Conservation (phyloP, 78 protist genomes). For the Salpingoeca rosetta region DNA sequence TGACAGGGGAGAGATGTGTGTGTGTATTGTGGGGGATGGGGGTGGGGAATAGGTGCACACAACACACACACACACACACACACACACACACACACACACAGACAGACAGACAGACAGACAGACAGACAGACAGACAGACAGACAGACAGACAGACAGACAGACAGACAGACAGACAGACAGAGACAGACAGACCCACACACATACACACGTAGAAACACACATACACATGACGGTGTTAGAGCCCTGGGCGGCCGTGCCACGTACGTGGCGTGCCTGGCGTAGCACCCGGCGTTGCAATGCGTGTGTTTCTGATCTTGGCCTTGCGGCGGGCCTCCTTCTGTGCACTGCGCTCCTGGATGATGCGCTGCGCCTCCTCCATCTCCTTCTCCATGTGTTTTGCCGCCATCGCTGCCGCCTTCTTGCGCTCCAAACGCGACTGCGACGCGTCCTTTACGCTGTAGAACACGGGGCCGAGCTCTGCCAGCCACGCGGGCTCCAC, state of each 20-base stretch:
- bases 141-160: neutral
- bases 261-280: neutral
- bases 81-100: too few species aligned
- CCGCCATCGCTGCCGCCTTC: neutral
- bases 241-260: constrained; percentile 9
- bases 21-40: too few species aligned
- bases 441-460: constrained; percentile 30
- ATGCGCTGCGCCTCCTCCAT: neutral
- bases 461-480: constrained; percentile 80
- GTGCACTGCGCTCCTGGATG: neutral
- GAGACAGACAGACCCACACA: neutral
- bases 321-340: neutral
- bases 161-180: neutral
- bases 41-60: too few species aligned
- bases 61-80: too few species aligned
- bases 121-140: neutral
- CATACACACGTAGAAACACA: neutral
- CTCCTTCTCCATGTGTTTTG: constrained; percentile 3
- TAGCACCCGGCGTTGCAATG: constrained; percentile 14
- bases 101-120: neutral
- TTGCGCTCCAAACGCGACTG: neutral
- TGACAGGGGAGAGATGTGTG: too few species aligned
- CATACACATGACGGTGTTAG: neutral
- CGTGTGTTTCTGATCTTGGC: neutral
- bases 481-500: constrained; percentile 97